Base-by-base conservation (phyloP, 768 basidiomycete species). In the Leucogyrophana mollusca region DNA sequence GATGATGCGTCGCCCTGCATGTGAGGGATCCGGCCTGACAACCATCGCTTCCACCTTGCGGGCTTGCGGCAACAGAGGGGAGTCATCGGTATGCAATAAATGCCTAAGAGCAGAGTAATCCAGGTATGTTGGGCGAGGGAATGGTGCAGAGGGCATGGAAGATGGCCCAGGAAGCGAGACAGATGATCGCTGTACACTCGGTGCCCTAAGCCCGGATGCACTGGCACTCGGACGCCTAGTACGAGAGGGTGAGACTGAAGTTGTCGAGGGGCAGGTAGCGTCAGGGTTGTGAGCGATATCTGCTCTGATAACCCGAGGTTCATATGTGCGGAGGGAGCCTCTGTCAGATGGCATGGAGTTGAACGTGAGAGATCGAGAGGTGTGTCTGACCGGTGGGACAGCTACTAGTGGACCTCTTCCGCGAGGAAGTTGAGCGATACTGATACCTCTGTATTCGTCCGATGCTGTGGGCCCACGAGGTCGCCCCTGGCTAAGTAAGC, bases 51-150 rank as follows among this genome's bases (percentile, higher is more conserved):
- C 75, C 9, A 51, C 42, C 50, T 73, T 76, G 30, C 74, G 67
- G 45, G 59, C 63, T 4, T 70, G 65, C 39, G 72, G 60, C 34
- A 71, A 60, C 32, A 61, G 34, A 9, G 72, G 67, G 8, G 63
- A 56, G 2, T 64, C 50, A 37, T 77, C 76, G 0, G 84, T 81
- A 46, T 81, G 82, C 8, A 91, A 68, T 43, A 87, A 64, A 55
- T 90, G 72, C 45, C 85, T 82, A 46, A 92, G 68, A 1, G 86
- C 78, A 2, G 88, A 88, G 62, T 87, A 75, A 34, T 88, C 85
- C 45, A 92, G 75, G 63, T 92, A 92, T 1, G 80, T 67, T 1
- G 90, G 90, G 16, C 82, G 79, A 38, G 79, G 69, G 63, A 85
- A 91, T 27, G 69, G 59, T 21, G 53, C 64, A 37, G 58, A 59